Evolutionary conservation across 2,329 filamentous ascomycete genomes (phyloP), one percentile per base, ranked within the genome.

Genomic region (Grosmannia clavigera): DNA sequence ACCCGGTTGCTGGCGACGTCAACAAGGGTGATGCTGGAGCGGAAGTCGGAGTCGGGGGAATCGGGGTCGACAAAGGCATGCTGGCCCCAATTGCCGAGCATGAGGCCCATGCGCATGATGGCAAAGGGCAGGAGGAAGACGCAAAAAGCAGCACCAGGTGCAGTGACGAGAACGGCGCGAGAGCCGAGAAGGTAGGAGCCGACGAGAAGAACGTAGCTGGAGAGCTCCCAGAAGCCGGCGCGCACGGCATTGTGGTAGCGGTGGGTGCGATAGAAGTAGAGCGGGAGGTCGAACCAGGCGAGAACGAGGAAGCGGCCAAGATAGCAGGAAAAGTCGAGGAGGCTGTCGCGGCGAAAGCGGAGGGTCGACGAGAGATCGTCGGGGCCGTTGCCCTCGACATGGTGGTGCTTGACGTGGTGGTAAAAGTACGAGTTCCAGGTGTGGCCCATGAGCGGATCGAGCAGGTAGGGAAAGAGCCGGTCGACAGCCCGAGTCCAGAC

Each of bases 351-450:
- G 69, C 91, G 86, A 70, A 88, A 92, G 16, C 85, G 80, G 46
- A 92, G 80, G 0, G 88, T 92, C 0, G 86, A 87, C 1, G 85
- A 89, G 0, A 91, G 76, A 67, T 92, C 88, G 55, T 85, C 79
- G 0, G 87, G 87, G 0, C 88, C 88, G 66, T 92, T 92, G 63
- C 83, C 69, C 72, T 92, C 88, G 60, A 92, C 84, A 65, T 92
- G 88, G 68, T 92, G 88, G 68, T 91, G 87, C 75, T 92, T 92
- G 68, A 92, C 87, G 67, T 92, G 88, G 68, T 92, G 88, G 68
- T 90, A 92, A 70, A 81, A 92, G 73, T 92, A 92, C 2, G 85
- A 86, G 72, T 92, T 90, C 87, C 87, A 91, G 0, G 88, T 91
- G 68, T 92, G 88, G 12, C 88, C 88, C 81, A 90, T 87, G 60